phyloP scores from a whole-genome alignment of 116 monocot species.

The Trichopus zeylanicus region DNA sequence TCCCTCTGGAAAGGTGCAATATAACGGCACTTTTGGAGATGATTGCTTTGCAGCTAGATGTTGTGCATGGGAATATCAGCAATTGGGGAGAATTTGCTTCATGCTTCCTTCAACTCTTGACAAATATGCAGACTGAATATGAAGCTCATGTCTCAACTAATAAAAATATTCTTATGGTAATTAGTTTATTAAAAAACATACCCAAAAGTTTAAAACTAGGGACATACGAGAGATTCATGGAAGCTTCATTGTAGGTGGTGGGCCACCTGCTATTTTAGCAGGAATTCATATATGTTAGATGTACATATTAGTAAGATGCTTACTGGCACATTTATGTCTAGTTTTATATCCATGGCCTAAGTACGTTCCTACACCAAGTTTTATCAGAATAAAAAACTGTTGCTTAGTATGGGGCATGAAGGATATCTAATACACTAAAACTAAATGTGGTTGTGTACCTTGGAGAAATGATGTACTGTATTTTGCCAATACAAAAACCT shows the following conservation, averaged over 20 bases:
- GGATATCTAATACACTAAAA: no score
- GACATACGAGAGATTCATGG: constrained; percentile 26
- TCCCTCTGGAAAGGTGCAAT: constrained; percentile 34
- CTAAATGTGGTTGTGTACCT: no score
- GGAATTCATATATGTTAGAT: constrained; percentile 16
- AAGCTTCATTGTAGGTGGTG: constrained; percentile 49
- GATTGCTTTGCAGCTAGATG: constrained; percentile 54
- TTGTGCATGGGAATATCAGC: constrained; percentile 24
- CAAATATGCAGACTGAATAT: constrained; percentile 12
- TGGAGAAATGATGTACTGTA: no score
- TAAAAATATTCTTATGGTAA: not conserved
- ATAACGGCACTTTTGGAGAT: constrained; percentile 30
- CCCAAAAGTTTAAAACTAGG: constrained; percentile 14
- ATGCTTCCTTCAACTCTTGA: constrained; percentile 42
- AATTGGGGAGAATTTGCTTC: constrained; percentile 59
- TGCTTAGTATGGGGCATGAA: no score
- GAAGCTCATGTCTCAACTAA: constrained; percentile 39
- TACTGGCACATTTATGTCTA: no score
- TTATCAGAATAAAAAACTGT: no score
- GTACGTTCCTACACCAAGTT: no score
- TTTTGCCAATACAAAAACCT: no score
- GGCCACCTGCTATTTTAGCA: constrained; percentile 43
- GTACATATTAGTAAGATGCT: constrained; percentile 26
- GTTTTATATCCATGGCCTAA: no score
- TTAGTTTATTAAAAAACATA: constrained; percentile 10